Conservation (phyloP, 2,329 filamentous ascomycete species). For the Colletotrichum tofieldiae region DNA sequence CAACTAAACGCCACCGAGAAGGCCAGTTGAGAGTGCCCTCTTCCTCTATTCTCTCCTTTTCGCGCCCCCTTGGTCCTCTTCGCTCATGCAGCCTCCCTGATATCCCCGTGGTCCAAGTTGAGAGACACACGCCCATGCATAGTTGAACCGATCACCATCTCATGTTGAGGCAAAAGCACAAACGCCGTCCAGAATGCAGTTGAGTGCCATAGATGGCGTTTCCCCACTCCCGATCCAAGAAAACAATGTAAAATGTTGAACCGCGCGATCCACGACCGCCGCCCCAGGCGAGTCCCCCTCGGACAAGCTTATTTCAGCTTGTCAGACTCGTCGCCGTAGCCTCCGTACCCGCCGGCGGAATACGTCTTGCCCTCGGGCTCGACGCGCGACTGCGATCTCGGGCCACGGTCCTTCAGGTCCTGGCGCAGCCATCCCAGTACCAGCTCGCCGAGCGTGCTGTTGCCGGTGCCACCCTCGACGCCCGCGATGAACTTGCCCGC, state of each 20-base stretch:
- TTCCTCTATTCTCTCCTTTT: not conserved
- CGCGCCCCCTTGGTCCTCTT: not conserved
- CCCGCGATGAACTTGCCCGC: slow-evolving; percentile 78
- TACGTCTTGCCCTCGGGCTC: slow-evolving; percentile 78
- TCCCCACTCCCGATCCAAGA: not conserved
- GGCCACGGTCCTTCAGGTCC: slow-evolving; percentile 85
- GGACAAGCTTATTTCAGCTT: slow-evolving; percentile 42
- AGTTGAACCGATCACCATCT: slow-evolving; percentile 9
- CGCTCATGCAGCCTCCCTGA: not conserved
- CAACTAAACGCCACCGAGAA: slow-evolving; percentile 40
- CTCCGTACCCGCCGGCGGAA: slow-evolving; percentile 66
- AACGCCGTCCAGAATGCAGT: slow-evolving; percentile 39
- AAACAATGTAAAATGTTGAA: slow-evolving; percentile 22
- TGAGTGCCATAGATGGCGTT: slow-evolving; percentile 36
- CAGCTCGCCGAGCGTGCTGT: slow-evolving; percentile 88
- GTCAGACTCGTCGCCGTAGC: slow-evolving; percentile 71
- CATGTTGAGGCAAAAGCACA: slow-evolving; percentile 15
- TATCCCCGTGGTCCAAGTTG: slow-evolving; percentile 22
- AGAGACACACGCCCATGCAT: slow-evolving; percentile 17
- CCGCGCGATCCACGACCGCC: not conserved
- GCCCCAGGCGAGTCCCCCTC: not conserved
- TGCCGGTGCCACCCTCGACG: slow-evolving; percentile 70
- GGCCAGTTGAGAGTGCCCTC: slow-evolving; percentile 42
- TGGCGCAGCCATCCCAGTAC: slow-evolving; percentile 90
- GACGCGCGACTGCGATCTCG: slow-evolving; percentile 72